Conservation (phyloP, 371 early-diverging fungal species). For the Mortierella sp. region DNA sequence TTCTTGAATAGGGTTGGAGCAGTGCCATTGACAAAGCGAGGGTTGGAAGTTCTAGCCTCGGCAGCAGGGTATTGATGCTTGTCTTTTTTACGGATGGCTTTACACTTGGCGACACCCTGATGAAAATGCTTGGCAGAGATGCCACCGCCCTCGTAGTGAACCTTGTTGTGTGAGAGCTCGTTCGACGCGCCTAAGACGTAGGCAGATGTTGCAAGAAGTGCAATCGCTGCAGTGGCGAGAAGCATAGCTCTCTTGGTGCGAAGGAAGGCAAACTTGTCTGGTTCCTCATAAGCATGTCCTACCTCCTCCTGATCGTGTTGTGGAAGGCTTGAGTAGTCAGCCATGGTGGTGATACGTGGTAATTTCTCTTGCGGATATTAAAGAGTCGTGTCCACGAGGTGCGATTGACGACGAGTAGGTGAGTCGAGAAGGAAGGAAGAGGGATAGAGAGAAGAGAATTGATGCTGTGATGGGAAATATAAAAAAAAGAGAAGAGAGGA, state of each 20-base stretch:
- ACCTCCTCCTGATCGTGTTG: slow-evolving; percentile 53
- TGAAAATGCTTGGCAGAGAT: slow-evolving; percentile 62
- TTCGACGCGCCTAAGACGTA: slow-evolving; percentile 38
- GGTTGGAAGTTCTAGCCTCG: slow-evolving; percentile 58
- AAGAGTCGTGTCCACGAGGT: neutral
- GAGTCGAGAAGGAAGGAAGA: neutral
- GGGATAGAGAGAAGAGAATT: neutral
- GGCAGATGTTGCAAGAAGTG: slow-evolving; percentile 38
- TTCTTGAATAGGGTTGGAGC: slow-evolving; percentile 63
- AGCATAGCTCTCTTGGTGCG: slow-evolving; percentile 38
- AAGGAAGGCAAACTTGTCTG: slow-evolving; percentile 30
- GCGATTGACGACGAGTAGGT: neutral
- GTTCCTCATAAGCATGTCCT: slow-evolving; percentile 39
- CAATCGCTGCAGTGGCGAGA: slow-evolving; percentile 43
- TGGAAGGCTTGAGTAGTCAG: slow-evolving; percentile 45
- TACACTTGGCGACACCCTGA: slow-evolving; percentile 62
- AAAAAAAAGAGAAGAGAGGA: neutral
- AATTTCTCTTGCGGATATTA: neutral
- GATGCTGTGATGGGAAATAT: neutral
- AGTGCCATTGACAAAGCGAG: slow-evolving; percentile 54
- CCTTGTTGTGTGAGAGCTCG: slow-evolving; percentile 43
- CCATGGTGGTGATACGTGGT: slow-evolving; percentile 16
- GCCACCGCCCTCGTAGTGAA: slow-evolving; percentile 54
- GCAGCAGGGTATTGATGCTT: slow-evolving; percentile 49
- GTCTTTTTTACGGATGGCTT: slow-evolving; percentile 41